Conservation (phyloP, 2,329 filamentous ascomycete genomes). For the Fusarium verrucosum region DNA sequence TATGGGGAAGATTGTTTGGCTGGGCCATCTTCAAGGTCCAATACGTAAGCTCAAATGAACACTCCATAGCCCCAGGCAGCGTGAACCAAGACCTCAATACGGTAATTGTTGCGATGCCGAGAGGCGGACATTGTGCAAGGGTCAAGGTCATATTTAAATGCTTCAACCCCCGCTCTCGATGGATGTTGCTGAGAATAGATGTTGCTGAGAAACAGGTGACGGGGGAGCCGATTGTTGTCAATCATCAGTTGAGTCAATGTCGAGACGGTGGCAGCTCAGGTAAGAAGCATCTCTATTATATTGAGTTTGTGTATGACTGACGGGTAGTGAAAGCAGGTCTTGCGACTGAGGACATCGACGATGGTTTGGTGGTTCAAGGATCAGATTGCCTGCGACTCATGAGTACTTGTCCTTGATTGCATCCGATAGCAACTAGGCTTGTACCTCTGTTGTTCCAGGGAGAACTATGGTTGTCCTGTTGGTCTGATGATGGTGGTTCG, state of each 20-base stretch:
- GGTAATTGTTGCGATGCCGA: constrained; percentile 31
- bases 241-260: background rate
- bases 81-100: background rate
- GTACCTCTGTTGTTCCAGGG: constrained; percentile 5
- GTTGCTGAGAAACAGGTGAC: constrained; percentile 5
- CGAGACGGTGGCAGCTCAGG: background rate
- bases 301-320: constrained; percentile 34
- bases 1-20: constrained; percentile 18
- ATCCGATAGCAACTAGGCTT: background rate
- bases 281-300: constrained; percentile 5
- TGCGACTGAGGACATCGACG: background rate
- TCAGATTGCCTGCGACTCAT: background rate
- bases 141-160: constrained; percentile 37
- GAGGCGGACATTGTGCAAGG: constrained; percentile 25
- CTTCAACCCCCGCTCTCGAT: constrained; percentile 3
- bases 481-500: background rate
- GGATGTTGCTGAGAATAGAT: background rate
- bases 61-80: background rate
- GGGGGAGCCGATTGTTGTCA: constrained; percentile 3
- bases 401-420: constrained; percentile 5
- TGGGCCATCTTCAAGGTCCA: background rate
- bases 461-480: background rate
- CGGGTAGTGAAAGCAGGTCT: constrained; percentile 17
- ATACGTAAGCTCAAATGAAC: background rate
- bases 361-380: background rate